A percentile compares a stretch with the other conserved stretches of the same genome.
Evolutionary conservation across 1,284 basidiomycete genomes (phyloP).

Genomic region (Leucoagaricus sp.): DNA sequence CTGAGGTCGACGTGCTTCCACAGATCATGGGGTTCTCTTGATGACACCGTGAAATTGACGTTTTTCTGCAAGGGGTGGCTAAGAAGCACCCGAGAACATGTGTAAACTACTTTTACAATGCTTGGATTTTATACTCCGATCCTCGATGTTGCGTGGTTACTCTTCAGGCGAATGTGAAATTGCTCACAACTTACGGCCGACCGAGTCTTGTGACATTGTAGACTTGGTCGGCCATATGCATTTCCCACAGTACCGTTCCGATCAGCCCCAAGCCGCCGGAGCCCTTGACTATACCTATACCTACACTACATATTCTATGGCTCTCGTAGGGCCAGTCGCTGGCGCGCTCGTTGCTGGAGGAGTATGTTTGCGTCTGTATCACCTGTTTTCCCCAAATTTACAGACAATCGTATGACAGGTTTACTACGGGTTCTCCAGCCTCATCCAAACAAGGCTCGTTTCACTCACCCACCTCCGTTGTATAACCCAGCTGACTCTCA

Average conservation of each 20-base stretch:
- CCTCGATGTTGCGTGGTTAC: background rate
- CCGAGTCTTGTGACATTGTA: too few relatives aligned
- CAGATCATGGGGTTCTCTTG: background rate
- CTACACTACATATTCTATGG: slow-evolving; percentile 4
- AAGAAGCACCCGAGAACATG: background rate
- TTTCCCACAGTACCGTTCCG: background rate
- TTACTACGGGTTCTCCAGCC: slow-evolving; percentile 62
- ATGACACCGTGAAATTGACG: background rate
- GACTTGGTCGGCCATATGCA: background rate
- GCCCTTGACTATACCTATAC: background rate
- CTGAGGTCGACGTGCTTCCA: background rate
- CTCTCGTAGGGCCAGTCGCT: slow-evolving; percentile 52
- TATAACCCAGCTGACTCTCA: slow-evolving; percentile 1
- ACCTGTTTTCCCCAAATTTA: background rate
- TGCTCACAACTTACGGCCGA: too few relatives aligned
- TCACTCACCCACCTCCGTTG: background rate
- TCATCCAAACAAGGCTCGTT: slow-evolving; percentile 52
- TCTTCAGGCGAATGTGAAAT: background rate
- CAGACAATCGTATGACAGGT: slow-evolving; percentile 35
- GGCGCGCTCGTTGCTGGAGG: slow-evolving; percentile 61
- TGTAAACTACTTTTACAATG: background rate
- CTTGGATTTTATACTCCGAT: background rate
- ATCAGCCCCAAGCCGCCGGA: background rate
- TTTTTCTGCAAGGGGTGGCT: background rate
- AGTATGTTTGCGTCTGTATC: slow-evolving; percentile 33